Conservation (phyloP, 2,329 filamentous ascomycete species). For the Plectosphaerella cucumerina region DNA sequence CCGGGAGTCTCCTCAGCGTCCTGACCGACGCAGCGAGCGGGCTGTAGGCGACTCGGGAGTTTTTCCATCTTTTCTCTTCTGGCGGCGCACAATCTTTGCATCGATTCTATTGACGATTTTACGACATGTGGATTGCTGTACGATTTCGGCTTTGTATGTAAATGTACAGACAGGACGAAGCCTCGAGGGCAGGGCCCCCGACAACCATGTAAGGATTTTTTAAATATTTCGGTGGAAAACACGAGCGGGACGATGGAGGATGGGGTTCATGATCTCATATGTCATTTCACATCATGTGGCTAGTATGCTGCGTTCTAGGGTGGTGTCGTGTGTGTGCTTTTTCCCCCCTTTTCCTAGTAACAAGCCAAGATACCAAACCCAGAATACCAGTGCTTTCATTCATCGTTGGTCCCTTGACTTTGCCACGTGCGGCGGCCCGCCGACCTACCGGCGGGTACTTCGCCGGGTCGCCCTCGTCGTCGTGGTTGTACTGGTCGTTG, state of each 20-base stretch:
- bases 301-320: background rate
- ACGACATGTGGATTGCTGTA: background rate
- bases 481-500: background rate
- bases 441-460: background rate
- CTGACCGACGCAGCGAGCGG: slow-evolving; percentile 50
- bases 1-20: slow-evolving; percentile 53
- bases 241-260: background rate
- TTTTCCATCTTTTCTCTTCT: too few relatives aligned
- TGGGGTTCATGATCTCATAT: background rate
- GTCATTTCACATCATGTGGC: background rate
- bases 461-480: background rate
- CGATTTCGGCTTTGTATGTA: background rate
- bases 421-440: too few relatives aligned
- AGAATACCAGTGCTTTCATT: too few relatives aligned
- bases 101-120: too few relatives aligned
- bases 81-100: too few relatives aligned
- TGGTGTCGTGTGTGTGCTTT: too few relatives aligned
- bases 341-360: too few relatives aligned
- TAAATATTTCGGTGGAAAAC: background rate
- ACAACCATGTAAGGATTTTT: background rate
- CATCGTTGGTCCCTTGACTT: too few relatives aligned
- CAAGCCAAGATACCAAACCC: too few relatives aligned
- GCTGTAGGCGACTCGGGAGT: slow-evolving; percentile 10
- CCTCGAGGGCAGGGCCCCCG: too few relatives aligned
- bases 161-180: background rate